A percentile compares a stretch with the other conserved stretches of the same genome.
Conservation (phyloP, 176 grass and related monocot species). For the Alopecurus myosuroides region DNA sequence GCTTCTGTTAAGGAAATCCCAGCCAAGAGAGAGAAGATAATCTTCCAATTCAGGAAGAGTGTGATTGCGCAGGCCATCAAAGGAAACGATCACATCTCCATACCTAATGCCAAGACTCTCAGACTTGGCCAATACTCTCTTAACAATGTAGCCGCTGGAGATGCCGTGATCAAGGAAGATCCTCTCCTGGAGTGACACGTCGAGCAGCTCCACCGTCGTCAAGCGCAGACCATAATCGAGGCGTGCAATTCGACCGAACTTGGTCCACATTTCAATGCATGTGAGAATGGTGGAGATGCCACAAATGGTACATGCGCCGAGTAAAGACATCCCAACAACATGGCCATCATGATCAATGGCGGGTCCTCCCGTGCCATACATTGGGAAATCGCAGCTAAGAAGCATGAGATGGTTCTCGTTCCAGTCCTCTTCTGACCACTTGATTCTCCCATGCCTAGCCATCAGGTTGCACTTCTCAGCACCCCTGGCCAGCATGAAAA, state of each 20-base stretch:
- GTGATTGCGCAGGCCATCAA: not conserved
- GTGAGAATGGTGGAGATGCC: not conserved
- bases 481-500: too few relatives aligned
- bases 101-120: not conserved
- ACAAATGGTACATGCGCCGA: not conserved
- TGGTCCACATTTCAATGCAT: not conserved
- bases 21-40: conserved; percentile 12
- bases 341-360: too few relatives aligned
- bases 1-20: not conserved
- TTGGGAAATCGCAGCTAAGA: too few relatives aligned
- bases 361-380: too few relatives aligned
- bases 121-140: not conserved
- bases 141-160: not conserved
- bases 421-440: too few relatives aligned
- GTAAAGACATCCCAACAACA: not conserved
- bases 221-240: not conserved
- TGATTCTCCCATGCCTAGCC: too few relatives aligned
- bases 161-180: not conserved
- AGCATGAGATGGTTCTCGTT: too few relatives aligned
- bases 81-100: conserved; percentile 20
- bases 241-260: not conserved
- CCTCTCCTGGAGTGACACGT: not conserved
- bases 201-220: not conserved
- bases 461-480: too few relatives aligned
- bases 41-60: conserved; percentile 13